Conservation (phyloP, 2,329 filamentous ascomycete genomes). For the Fonsecaea pedrosoi region DNA sequence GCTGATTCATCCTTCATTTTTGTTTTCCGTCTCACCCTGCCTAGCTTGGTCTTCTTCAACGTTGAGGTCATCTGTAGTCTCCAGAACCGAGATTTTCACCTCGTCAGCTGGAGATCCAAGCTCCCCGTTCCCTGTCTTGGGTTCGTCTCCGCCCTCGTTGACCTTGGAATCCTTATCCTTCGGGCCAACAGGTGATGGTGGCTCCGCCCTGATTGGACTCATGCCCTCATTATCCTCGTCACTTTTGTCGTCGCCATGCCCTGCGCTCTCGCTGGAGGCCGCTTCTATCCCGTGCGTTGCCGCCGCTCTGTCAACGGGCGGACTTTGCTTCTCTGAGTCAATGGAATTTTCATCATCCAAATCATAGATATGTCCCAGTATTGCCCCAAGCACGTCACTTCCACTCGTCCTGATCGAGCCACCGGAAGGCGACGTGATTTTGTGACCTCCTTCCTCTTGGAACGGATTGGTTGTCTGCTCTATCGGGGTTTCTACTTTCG, state of each 20-base stretch:
- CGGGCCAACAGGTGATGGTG: not conserved
- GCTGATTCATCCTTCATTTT: not conserved
- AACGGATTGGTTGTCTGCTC: constrained; percentile 17
- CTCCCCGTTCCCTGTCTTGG: not conserved
- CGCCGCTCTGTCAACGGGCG: not conserved
- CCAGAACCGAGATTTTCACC: constrained; percentile 9
- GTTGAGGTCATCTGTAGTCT: constrained; percentile 9
- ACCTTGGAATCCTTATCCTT: not conserved
- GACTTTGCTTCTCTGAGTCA: not conserved
- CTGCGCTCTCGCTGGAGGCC: not conserved
- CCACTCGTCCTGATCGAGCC: constrained; percentile 38
- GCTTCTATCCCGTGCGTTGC: not conserved
- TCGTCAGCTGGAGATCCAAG: not conserved
- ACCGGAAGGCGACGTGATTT: constrained; percentile 35
- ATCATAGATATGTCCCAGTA: constrained; percentile 36
- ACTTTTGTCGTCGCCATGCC: not conserved
- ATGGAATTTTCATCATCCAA: constrained; percentile 21
- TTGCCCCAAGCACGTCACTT: constrained; percentile 36
- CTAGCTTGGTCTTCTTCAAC: constrained; percentile 9
- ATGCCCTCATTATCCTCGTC: constrained; percentile 14
- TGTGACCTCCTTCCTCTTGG: constrained; percentile 18
- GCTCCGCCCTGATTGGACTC: constrained; percentile 8
- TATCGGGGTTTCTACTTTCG: constrained; percentile 26
- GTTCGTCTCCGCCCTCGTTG: not conserved
- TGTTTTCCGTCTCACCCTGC: not conserved